Base-by-base conservation (phyloP, 768 basidiomycete genomes). In the Boletus rubroflammeus region DNA sequence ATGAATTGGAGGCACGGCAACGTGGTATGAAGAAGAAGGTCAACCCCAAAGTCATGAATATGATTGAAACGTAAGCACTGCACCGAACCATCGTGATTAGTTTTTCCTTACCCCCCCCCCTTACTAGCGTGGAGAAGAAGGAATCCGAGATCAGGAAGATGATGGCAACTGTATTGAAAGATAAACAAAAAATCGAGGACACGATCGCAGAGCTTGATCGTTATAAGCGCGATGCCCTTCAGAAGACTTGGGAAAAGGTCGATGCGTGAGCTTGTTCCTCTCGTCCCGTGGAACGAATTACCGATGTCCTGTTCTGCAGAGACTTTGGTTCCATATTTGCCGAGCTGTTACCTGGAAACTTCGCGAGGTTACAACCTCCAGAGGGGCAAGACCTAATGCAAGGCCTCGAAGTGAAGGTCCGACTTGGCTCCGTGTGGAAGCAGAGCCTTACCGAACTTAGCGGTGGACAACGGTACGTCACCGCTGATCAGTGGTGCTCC, bases 251-350 rank as follows among this genome's bases (percentile, higher is more conserved):
- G 96, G 84, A 88, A 64, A 96, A 96, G 67, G 97, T 99, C 62
- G 88, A 90, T 67, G 81, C 78, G 94, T 96, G 65, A 62, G 88
- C 3, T 21, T 19, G 3, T 56, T 34, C 6, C 45, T 32, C 6
- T 44, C 23, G 23, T 28, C 17, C 7, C 32, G 25, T 17, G 29
- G 6, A 23, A 15, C 42, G 36, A n/a, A 23, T 41, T 21, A 36
- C 17, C 1, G 15, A 65, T 8, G 26, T 7, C 25, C 3, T 11
- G 2, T 26, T 29, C 23, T 32, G 9, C 65, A 96, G 94, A 36
- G 95, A 98, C 71, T 99, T 99, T 67, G 97, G 97, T 8, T 84
- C 81, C 10, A 98, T 99, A 68, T 98, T 99, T 67, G 93, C 85
- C 1, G 97, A 99, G 62, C 78, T 99, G 5, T 73, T 99, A 2